A percentile compares a stretch with the other conserved stretches of the same genome.
phyloP scores from a whole-genome alignment of 352 stramenopile genomes.

The Albugo laibachii region DNA sequence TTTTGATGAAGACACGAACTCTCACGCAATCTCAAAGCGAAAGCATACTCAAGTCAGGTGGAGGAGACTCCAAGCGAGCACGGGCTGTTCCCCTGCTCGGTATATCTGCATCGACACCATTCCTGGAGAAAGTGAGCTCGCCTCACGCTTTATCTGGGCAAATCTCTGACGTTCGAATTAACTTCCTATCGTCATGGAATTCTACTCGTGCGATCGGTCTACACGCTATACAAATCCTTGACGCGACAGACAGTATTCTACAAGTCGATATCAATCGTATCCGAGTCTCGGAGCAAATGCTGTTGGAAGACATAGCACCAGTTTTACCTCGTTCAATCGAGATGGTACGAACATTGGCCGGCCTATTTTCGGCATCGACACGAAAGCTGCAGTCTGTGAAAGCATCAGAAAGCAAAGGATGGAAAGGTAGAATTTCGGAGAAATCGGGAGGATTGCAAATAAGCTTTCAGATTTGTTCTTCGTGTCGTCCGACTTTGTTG shows the following conservation, averaged over 20 bases:
- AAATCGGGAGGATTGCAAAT: no score
- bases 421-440: no score
- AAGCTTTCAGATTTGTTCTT: no score
- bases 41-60: background rate
- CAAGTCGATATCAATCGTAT: constrained; percentile 19
- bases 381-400: no score
- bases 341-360: constrained; percentile 21
- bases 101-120: constrained; percentile 3
- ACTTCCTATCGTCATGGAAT: constrained; percentile 49
- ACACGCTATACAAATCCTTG: constrained; percentile 45
- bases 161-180: constrained; percentile 24
- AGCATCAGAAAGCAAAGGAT: no score
- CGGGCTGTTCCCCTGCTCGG: constrained; percentile 14
- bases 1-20: constrained; percentile 2
- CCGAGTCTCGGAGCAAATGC: constrained; percentile 26
- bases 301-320: constrained; percentile 8
- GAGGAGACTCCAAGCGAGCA: background rate
- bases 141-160: background rate
- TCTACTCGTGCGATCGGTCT: constrained; percentile 33
- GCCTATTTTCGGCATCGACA: no score
- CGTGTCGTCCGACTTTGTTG: no score
- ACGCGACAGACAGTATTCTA: constrained; percentile 33
- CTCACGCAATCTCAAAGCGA: background rate
- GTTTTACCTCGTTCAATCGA: constrained; percentile 35
- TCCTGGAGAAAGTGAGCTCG: background rate